A percentile compares a stretch with the other conserved stretches of the same genome.
phyloP scores from a whole-genome alignment of 1,284 basidiomycete genomes.

The Ceratobasidium sp. region DNA sequence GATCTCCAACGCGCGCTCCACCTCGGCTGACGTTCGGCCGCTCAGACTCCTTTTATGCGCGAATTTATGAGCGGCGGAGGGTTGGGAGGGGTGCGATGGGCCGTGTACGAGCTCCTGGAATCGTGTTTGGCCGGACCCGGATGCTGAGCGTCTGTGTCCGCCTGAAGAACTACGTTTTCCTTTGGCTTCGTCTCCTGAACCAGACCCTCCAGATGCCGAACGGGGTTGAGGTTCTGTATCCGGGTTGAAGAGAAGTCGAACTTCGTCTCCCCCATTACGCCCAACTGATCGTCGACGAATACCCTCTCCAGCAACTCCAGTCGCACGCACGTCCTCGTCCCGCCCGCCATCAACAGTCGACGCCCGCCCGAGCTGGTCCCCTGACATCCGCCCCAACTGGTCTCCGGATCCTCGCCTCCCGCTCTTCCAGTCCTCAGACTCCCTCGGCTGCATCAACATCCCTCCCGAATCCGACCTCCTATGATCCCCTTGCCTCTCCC shows the following conservation, averaged over 20 bases:
- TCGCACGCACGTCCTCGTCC: background rate
- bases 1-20: conserved; percentile 49
- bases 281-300: conserved; percentile 32
- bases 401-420: too few relatives aligned
- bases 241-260: background rate
- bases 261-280: conserved; percentile 10
- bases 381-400: too few relatives aligned
- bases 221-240: background rate
- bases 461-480: conserved; percentile 28
- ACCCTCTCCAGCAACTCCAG: conserved; percentile 9
- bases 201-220: background rate
- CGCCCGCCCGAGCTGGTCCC: background rate
- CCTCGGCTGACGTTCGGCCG: conserved; percentile 29
- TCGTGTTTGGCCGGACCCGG: conserved; percentile 19
- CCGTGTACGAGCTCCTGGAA: conserved; percentile 40
- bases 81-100: background rate
- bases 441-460: conserved; percentile 11
- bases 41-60: background rate
- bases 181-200: too few relatives aligned
- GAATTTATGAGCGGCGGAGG: background rate
- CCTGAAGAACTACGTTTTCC: background rate
- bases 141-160: conserved; percentile 10
- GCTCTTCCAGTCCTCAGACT: conserved; percentile 21
- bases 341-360: background rate
- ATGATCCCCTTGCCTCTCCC: background rate